phyloP scores from a whole-genome alignment of 768 basidiomycete genomes.

The Mycena amicta region DNA sequence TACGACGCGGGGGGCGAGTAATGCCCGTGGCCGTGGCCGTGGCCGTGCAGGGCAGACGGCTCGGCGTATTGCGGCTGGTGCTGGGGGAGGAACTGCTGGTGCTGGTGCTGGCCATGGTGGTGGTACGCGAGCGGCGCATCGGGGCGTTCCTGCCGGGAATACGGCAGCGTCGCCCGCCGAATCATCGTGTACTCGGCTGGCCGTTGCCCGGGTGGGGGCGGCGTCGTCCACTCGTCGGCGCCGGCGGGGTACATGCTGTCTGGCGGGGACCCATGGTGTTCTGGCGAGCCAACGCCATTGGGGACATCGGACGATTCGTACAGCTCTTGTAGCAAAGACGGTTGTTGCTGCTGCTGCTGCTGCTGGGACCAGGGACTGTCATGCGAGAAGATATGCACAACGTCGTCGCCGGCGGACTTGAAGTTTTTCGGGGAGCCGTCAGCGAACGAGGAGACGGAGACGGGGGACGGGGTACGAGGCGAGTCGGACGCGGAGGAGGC shows the following conservation, averaged over 20 bases:
- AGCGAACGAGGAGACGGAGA: constrained; percentile 40
- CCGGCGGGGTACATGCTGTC: no score
- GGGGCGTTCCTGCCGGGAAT: constrained; percentile 71
- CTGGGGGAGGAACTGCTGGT: constrained; percentile 33
- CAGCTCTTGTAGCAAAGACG: constrained; percentile 70
- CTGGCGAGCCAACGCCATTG: no score
- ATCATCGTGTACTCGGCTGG: constrained; percentile 45
- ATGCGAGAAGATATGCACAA: constrained; percentile 53
- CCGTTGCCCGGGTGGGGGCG: neutral
- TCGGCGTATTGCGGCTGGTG: constrained; percentile 36
- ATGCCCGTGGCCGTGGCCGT: constrained; percentile 42
- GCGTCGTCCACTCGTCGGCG: no score
- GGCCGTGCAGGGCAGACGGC: constrained; percentile 36
- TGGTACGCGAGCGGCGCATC: constrained; percentile 47
- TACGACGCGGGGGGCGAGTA: constrained; percentile 50
- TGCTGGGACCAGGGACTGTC: constrained; percentile 35
- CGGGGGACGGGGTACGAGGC: constrained; percentile 76
- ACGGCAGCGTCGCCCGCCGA: constrained; percentile 77
- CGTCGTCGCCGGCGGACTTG: constrained; percentile 40
- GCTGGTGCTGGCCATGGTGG: constrained; percentile 43
- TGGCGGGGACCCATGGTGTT: no score
- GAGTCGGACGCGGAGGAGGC: constrained; percentile 61
- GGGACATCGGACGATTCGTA: constrained; percentile 62
- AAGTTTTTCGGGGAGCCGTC: constrained; percentile 32
- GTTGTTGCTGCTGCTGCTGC: constrained; percentile 42